Percentiles rank a stretch among this genome's conserved stretches.
phyloP scores from a whole-genome alignment of 495 filamentous ascomycete species.

The Xylaria acuta region DNA sequence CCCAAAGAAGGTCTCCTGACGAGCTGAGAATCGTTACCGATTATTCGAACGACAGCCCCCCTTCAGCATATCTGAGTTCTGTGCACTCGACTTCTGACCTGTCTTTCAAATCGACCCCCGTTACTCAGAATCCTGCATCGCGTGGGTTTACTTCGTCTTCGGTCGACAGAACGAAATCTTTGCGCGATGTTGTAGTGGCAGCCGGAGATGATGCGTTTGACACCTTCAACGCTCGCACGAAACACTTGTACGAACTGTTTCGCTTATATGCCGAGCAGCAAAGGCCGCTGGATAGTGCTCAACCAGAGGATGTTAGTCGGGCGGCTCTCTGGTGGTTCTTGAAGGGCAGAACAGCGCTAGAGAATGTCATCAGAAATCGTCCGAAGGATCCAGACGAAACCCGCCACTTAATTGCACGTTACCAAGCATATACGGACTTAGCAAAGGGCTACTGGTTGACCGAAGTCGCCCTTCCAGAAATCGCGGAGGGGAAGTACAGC shows the following conservation, averaged over 20 bases:
- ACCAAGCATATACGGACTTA: slow-evolving; percentile 79
- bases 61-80: slow-evolving; percentile 33
- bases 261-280: slow-evolving; percentile 71
- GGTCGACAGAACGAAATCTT: slow-evolving; percentile 34
- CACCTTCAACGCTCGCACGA: slow-evolving; percentile 70
- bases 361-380: slow-evolving; percentile 69
- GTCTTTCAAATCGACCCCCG: slow-evolving; percentile 39
- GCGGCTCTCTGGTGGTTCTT: slow-evolving; percentile 89
- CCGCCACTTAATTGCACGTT: slow-evolving; percentile 47
- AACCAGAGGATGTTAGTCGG: slow-evolving; percentile 68
- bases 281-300: slow-evolving; percentile 65
- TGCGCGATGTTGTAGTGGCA: slow-evolving; percentile 47
- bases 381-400: slow-evolving; percentile 55
- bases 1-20: slow-evolving; percentile 35
- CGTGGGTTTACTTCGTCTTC: slow-evolving; percentile 35
- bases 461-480: slow-evolving; percentile 67
- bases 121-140: slow-evolving; percentile 33
- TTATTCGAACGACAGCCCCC: slow-evolving; percentile 31
- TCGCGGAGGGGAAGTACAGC: slow-evolving; percentile 42
- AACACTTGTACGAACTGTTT: slow-evolving; percentile 72
- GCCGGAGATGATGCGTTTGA: slow-evolving; percentile 68
- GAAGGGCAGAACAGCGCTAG: slow-evolving; percentile 73
- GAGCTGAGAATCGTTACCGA: slow-evolving; percentile 31
- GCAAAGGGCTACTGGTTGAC: slow-evolving; percentile 85
- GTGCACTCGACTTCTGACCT: slow-evolving; percentile 36